phyloP scores from a whole-genome alignment of 2,329 filamentous ascomycete genomes.

The Aureobasidium sp. region DNA sequence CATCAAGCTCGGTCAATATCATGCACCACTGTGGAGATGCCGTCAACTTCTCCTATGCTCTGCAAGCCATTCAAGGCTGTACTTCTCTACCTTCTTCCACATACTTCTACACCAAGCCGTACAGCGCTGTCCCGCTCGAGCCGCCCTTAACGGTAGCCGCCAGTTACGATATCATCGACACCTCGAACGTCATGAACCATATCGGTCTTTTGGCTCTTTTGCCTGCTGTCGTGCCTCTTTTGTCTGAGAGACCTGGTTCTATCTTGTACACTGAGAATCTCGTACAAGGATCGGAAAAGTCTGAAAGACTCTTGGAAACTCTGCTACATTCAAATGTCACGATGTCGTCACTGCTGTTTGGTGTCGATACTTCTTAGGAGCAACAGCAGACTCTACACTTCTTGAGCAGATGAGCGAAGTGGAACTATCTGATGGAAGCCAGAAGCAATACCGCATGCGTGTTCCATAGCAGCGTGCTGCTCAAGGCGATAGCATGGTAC shows the following conservation, averaged over 20 bases:
- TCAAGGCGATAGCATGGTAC: neutral
- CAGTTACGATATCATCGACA: slow-evolving; percentile 50
- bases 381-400: neutral
- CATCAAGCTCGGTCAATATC: neutral
- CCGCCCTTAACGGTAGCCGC: neutral
- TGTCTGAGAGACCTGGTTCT: slow-evolving; percentile 38
- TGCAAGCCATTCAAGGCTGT: slow-evolving; percentile 1
- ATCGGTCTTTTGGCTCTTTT: slow-evolving; percentile 40
- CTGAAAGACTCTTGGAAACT: slow-evolving; percentile 25
- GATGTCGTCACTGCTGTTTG: slow-evolving; percentile 43
- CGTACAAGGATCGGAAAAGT: slow-evolving; percentile 25
- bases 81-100: neutral
- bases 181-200: slow-evolving; percentile 39
- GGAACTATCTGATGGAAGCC: slow-evolving; percentile 5
- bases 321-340: slow-evolving; percentile 41
- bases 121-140: neutral
- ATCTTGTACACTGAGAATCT: slow-evolving; percentile 44
- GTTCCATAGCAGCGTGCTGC: slow-evolving; percentile 17
- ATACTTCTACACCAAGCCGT: slow-evolving; percentile 7
- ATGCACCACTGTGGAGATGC: slow-evolving; percentile 11
- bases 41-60: slow-evolving; percentile 12
- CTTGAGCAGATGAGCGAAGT: neutral
- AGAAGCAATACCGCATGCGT: slow-evolving; percentile 17
- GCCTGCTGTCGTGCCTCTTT: slow-evolving; percentile 39
- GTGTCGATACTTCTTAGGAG: slow-evolving; percentile 33